Conservation (phyloP, 2,329 filamentous ascomycete genomes). For the Penicillium sp. region DNA sequence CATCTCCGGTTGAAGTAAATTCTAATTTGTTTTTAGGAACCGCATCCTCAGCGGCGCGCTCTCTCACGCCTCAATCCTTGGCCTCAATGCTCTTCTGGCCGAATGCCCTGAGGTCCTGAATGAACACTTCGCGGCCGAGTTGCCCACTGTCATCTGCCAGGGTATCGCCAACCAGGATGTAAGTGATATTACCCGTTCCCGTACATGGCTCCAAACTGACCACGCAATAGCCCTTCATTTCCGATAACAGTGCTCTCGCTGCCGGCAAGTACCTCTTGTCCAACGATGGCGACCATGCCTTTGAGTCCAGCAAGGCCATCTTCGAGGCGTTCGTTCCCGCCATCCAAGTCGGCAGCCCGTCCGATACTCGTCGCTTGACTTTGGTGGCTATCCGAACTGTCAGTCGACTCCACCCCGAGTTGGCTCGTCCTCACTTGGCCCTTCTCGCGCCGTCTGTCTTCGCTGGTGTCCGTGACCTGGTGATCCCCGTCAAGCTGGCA, state of each 20-base stretch:
- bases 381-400: conserved; percentile 87
- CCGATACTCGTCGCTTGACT: conserved; percentile 80
- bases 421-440: conserved; percentile 77
- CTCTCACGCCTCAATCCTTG: conserved; percentile 76
- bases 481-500: conserved; percentile 93
- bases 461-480: conserved; percentile 80
- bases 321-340: conserved; percentile 75
- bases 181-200: conserved; percentile 41
- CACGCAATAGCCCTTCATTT: conserved; percentile 67
- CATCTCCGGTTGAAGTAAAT: neutral
- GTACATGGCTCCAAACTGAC: conserved; percentile 17
- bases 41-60: conserved; percentile 77
- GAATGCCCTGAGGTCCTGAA: conserved; percentile 74
- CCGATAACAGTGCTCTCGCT: conserved; percentile 85
- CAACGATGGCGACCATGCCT: conserved; percentile 59
- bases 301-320: conserved; percentile 75
- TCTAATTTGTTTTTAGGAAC: conserved; percentile 58
- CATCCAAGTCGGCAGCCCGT: conserved; percentile 74
- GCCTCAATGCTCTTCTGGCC: conserved; percentile 82
- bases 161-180: conserved; percentile 77
- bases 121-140: conserved; percentile 69
- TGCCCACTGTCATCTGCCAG: conserved; percentile 74
- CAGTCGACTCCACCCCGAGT: conserved; percentile 73
- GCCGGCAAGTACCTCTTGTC: conserved; percentile 86
- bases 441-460: conserved; percentile 84